Percentiles rank a stretch among this genome's conserved stretches.
These are phyloP conservation scores for Schizosaccharomyces lindneri DNA, from an alignment of 805 yeast species.

Conservation along the genomic window DNA sequence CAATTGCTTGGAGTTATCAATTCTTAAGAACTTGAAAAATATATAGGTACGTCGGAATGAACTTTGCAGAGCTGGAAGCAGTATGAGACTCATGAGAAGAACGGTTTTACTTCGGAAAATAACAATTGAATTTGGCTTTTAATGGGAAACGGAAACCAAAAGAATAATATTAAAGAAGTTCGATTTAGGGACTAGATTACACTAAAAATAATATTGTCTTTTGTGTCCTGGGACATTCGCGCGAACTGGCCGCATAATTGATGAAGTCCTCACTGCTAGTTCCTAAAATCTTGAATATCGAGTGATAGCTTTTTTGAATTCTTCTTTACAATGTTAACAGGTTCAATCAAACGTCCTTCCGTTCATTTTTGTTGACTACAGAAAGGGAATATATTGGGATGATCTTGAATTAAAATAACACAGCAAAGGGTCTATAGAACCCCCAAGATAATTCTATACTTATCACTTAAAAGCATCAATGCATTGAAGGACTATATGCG, in stretches of 20 bases:
- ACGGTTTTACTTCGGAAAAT: neutral
- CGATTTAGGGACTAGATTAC: neutral
- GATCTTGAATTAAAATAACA: neutral
- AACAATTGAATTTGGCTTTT: neutral
- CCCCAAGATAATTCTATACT: neutral
- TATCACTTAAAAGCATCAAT: too few relatives aligned
- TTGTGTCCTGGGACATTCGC: neutral
- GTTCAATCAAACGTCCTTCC: neutral
- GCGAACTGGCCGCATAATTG: neutral
- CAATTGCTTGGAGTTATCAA: neutral
- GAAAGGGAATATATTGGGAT: neutral
- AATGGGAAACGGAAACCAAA: neutral
- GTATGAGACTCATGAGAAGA: neutral
- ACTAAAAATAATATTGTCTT: neutral
- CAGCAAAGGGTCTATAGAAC: neutral
- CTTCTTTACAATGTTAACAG: neutral
- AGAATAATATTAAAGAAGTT: neutral
- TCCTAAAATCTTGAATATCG: neutral
- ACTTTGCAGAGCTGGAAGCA: neutral
- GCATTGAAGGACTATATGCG: too few relatives aligned
- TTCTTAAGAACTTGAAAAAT: neutral
- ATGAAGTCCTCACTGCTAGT: neutral
- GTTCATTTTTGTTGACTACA: neutral
- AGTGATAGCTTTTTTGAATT: neutral
- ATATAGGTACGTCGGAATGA: neutral